phyloP scores from a whole-genome alignment of 768 basidiomycete species.

The Boletus pseudo-olivaceus region DNA sequence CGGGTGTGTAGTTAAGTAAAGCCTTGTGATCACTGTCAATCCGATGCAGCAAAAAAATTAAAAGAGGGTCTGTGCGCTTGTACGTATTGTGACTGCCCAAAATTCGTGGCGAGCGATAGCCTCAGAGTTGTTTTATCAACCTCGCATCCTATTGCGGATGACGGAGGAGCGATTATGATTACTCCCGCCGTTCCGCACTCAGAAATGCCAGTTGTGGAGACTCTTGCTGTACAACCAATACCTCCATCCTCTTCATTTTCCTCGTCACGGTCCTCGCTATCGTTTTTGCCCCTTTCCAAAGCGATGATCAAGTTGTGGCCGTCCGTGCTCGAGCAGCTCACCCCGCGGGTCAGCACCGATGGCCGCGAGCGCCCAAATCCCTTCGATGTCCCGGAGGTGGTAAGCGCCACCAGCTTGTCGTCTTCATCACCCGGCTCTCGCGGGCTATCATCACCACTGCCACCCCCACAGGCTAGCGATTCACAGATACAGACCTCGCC shows the following conservation, averaged over 20 bases:
- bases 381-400: slow-evolving; percentile 49
- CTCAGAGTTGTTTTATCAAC: slow-evolving; percentile 2
- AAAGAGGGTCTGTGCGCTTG: slow-evolving; percentile 10
- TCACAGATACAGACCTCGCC: slow-evolving; percentile 12
- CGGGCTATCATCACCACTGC: not conserved
- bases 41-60: not conserved
- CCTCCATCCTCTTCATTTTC: slow-evolving; percentile 10
- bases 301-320: slow-evolving; percentile 74
- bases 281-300: slow-evolving; percentile 26
- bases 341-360: slow-evolving; percentile 48
- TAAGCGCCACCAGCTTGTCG: slow-evolving; percentile 18
- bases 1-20: not conserved
- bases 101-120: not conserved
- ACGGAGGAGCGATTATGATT: slow-evolving; percentile 13
- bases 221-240: slow-evolving; percentile 10
- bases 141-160: not conserved
- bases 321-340: slow-evolving; percentile 50
- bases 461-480: not conserved
- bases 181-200: slow-evolving; percentile 12
- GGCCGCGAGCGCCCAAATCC: slow-evolving; percentile 53
- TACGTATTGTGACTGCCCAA: not conserved
- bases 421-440: slow-evolving; percentile 19
- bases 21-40: not conserved
- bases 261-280: slow-evolving; percentile 18
- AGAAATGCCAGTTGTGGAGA: slow-evolving; percentile 6